Conservation (phyloP, 2,329 filamentous ascomycete species). For the Penicillium oxalicum region DNA sequence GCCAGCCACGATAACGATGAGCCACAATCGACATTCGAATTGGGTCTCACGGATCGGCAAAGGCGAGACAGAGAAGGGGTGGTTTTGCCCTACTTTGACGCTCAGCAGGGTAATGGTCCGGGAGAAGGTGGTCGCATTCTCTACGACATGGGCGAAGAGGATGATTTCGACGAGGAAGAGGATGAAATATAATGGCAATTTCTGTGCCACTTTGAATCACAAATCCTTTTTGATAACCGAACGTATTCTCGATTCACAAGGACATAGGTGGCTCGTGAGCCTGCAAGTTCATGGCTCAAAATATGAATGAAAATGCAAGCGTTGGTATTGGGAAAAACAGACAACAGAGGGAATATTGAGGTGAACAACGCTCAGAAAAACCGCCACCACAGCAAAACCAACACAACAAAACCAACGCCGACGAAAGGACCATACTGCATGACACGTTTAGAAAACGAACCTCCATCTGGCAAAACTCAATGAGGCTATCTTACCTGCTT, state of each 20-base stretch:
- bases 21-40: constrained; percentile 71
- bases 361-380: constrained; percentile 61
- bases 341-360: constrained; percentile 5
- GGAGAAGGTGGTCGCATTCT: constrained; percentile 88
- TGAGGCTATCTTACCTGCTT: constrained; percentile 60
- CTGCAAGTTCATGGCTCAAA: constrained; percentile 25
- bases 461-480: not conserved
- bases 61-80: constrained; percentile 78
- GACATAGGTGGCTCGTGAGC: constrained; percentile 22
- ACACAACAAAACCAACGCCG: constrained; percentile 70
- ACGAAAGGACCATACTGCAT: constrained; percentile 78
- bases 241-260: not conserved
- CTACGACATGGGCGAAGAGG: constrained; percentile 94
- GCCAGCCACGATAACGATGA: constrained; percentile 46
- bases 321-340: constrained; percentile 25
- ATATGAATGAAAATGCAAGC: constrained; percentile 33
- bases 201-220: not conserved
- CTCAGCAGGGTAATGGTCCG: constrained; percentile 64
- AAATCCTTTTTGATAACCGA: too few species aligned
- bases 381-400: constrained; percentile 85
- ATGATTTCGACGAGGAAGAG: constrained; percentile 94
- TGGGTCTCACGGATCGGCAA: constrained; percentile 88
- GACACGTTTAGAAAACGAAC: constrained; percentile 19
- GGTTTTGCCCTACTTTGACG: constrained; percentile 92
- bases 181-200: constrained; percentile 64